Evolutionary conservation across 805 yeast genomes (phyloP).

Genomic region (Myxozyma lipomycoides): DNA sequence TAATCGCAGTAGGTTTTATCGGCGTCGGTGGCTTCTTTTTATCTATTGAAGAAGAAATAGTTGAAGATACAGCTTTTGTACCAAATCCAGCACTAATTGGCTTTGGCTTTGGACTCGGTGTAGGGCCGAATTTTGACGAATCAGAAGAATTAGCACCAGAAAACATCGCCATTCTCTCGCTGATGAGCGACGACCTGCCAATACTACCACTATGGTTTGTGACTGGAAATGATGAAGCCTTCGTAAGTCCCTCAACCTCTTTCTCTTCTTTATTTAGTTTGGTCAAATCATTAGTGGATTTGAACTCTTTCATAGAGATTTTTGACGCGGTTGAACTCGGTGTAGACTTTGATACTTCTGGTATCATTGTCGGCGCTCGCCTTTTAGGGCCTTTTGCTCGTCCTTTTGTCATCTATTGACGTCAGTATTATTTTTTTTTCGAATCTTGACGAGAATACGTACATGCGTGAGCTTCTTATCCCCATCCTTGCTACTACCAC

Average conservation of each 20-base stretch:
- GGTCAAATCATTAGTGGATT: neutral
- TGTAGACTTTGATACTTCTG: neutral
- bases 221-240: neutral
- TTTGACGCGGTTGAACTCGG: neutral
- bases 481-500: neutral
- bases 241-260: neutral
- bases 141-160: neutral
- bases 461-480: conserved; percentile 9
- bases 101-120: neutral
- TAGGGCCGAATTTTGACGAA: neutral
- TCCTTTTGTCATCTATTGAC: conserved; percentile 12
- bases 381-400: conserved; percentile 16
- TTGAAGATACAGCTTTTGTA: neutral
- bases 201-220: neutral
- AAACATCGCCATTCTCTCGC: conserved; percentile 6
- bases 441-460: no score
- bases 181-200: conserved; percentile 1
- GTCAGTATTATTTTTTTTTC: no score
- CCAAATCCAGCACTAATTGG: neutral
- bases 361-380: conserved; percentile 4
- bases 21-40: neutral
- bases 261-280: neutral
- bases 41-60: neutral
- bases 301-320: neutral
- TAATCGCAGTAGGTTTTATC: conserved; percentile 1